Conservation (phyloP, 805 yeast genomes). For the Brettanomyces bruxellensis region DNA sequence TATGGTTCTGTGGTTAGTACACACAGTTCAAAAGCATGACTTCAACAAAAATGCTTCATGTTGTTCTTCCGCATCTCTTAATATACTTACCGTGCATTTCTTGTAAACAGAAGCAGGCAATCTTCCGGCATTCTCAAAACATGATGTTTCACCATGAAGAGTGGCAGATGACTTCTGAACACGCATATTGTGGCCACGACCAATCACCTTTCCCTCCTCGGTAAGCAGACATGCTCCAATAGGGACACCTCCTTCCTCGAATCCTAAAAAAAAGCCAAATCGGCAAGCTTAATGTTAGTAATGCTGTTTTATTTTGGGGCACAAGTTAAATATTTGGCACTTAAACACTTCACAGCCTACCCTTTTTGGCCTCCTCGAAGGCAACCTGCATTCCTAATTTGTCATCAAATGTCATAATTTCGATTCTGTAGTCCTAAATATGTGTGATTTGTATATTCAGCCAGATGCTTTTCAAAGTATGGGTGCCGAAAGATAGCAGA, state of each 20-base stretch:
- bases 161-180: constrained; percentile 78
- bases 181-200: constrained; percentile 86
- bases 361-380: constrained; percentile 58
- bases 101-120: constrained; percentile 71
- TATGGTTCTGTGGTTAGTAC: background rate
- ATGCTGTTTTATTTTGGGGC: background rate
- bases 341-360: constrained; percentile 23
- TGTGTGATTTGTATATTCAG: no score
- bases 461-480: no score
- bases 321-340: no score
- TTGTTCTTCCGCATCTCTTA: no score
- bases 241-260: constrained; percentile 84
- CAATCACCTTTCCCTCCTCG: constrained; percentile 72
- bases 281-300: background rate
- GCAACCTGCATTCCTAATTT: constrained; percentile 59
- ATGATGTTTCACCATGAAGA: constrained; percentile 86
- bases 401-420: constrained; percentile 49
- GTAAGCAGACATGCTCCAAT: constrained; percentile 71
- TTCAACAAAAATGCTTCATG: no score
- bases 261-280: constrained; percentile 30
- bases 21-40: no score
- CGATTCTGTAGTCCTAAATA: no score
- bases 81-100: constrained; percentile 51
- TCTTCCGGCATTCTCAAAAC: constrained; percentile 87
- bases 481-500: no score